Evolutionary conservation across 2,329 filamentous ascomycete species (phyloP).

Genomic region (Dryadomyces quercivorus): DNA sequence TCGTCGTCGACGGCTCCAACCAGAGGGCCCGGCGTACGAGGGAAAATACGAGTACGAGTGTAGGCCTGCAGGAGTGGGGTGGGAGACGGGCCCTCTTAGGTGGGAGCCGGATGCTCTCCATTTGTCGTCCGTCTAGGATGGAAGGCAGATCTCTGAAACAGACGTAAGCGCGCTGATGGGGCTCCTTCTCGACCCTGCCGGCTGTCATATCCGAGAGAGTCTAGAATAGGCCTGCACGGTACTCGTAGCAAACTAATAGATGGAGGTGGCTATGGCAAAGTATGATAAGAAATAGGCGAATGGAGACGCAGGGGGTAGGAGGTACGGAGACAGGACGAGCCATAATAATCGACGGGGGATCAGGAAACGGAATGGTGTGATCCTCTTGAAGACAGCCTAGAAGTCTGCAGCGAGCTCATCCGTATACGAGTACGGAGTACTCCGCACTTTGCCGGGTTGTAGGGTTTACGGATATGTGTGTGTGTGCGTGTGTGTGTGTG

Average conservation of each 20-base stretch:
- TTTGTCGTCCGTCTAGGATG: background rate
- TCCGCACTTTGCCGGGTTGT: background rate
- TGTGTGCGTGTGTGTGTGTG: background rate
- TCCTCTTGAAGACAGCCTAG: background rate
- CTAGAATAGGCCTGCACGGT: background rate
- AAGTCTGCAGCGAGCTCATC: background rate
- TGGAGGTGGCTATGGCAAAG: background rate
- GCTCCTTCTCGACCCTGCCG: background rate
- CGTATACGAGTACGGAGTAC: background rate
- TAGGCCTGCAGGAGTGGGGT: background rate
- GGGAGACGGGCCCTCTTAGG: background rate
- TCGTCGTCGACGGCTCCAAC: background rate
- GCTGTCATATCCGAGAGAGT: background rate
- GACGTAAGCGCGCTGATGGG: background rate
- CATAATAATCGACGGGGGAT: too few relatives aligned
- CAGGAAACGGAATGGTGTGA: conserved; percentile 5
- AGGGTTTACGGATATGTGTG: background rate
- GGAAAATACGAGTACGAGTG: background rate
- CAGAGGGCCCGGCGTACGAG: background rate
- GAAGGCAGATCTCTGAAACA: background rate
- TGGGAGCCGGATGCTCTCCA: background rate
- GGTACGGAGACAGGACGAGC: background rate
- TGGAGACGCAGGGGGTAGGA: background rate
- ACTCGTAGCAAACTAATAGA: background rate
- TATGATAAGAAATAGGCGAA: background rate